Evolutionary conservation across 345 rosid genomes (phyloP).

Genomic region (Hibiscus trionum): DNA sequence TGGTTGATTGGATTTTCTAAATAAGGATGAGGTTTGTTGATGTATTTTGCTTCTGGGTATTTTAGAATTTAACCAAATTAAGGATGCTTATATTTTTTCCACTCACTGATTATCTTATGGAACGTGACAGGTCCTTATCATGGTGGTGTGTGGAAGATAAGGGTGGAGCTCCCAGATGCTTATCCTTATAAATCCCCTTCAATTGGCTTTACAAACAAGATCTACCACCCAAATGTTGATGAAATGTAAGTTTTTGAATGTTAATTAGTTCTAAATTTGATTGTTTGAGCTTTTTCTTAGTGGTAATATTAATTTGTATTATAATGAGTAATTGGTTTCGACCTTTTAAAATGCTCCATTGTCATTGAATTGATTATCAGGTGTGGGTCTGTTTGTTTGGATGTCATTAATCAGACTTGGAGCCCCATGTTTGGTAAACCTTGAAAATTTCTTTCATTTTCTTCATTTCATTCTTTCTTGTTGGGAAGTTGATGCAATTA

Average conservation of each 20-base stretch:
- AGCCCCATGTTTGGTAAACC: conserved; percentile 96
- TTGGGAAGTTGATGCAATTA: neutral
- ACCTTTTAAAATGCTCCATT: neutral
- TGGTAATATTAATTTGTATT: neutral
- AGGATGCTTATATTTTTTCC: neutral
- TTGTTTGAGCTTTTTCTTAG: conserved; percentile 3
- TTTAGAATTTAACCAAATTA: neutral
- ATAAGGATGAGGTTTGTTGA: conserved; percentile 1
- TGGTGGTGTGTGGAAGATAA: conserved; percentile 94
- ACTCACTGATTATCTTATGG: conserved; percentile 7
- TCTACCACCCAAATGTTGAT: conserved; percentile 98
- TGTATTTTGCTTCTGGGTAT: conserved; percentile 5
- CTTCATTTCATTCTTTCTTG: neutral
- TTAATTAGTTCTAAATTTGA: neutral
- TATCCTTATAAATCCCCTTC: conserved; percentile 99
- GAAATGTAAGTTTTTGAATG: conserved; percentile 61
- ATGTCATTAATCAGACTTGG: conserved; percentile 96
- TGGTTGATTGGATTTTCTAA: conserved; percentile 17
- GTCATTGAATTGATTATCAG: conserved; percentile 22
- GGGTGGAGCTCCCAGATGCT: conserved; percentile 97
- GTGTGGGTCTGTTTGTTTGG: conserved; percentile 95
- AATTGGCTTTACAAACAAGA: conserved; percentile 84
- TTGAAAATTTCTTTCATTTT: conserved; percentile 4
- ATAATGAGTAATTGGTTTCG: neutral
- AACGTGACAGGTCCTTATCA: conserved; percentile 67